Evolutionary conservation across 2,329 filamentous ascomycete genomes (phyloP).

Genomic region (Botrytis medusae): DNA sequence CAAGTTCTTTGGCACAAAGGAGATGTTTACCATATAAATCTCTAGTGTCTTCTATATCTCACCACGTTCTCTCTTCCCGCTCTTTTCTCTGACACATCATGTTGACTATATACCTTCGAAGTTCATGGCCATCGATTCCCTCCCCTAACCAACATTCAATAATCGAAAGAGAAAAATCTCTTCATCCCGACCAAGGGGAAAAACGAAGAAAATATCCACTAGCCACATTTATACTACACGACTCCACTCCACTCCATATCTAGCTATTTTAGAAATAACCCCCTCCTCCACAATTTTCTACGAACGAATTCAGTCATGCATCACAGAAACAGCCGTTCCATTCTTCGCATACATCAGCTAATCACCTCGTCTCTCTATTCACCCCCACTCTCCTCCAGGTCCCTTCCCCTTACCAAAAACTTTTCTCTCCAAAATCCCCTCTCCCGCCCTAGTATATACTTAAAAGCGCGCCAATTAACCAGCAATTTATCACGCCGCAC

Average conservation of each 20-base stretch:
- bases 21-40: neutral
- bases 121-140: neutral
- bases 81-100: neutral
- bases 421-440: neutral
- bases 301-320: neutral
- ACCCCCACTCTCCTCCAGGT: neutral
- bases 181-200: neutral
- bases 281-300: neutral
- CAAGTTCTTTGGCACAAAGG: no score
- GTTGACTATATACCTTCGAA: neutral
- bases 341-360: neutral
- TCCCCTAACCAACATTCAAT: neutral
- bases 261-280: neutral
- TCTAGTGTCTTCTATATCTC: neutral
- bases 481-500: neutral
- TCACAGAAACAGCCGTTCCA: neutral
- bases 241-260: neutral
- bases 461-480: neutral
- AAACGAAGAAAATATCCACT: neutral
- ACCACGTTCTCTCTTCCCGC: neutral
- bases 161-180: neutral
- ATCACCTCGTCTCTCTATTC: neutral
- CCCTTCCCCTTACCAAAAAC: neutral
- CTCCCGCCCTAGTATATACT: neutral
- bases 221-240: neutral